Percentiles rank a stretch among this genome's conserved stretches.
Evolutionary conservation across 768 basidiomycete species (phyloP).

Genomic region (Serendipita sp.): DNA sequence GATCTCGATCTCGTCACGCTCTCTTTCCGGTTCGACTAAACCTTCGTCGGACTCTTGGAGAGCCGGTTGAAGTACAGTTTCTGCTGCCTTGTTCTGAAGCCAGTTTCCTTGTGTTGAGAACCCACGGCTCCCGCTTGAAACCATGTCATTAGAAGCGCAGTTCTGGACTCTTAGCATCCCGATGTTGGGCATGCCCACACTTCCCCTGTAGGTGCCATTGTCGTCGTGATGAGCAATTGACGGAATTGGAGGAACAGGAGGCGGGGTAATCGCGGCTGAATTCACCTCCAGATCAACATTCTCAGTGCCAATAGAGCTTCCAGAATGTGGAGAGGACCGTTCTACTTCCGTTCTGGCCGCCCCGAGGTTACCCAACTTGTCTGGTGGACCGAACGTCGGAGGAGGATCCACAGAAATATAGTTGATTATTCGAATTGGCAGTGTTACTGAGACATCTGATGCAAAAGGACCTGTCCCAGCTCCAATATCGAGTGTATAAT

Average conservation of each 20-base stretch:
- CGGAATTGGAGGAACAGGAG: too few species aligned
- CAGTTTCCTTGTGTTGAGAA: not conserved
- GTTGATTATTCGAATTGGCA: conserved; percentile 66
- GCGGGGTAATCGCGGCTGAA: too few species aligned
- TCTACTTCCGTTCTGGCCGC: not conserved
- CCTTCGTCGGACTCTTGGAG: not conserved
- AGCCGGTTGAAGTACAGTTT: not conserved
- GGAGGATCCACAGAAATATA: conserved; percentile 78
- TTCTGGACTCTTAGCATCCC: not conserved
- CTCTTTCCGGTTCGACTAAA: not conserved
- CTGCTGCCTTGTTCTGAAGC: not conserved
- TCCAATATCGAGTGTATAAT: conserved; percentile 51
- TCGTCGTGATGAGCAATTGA: not conserved
- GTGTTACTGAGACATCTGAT: conserved; percentile 46
- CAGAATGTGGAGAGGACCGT: too few species aligned
- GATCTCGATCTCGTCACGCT: not conserved
- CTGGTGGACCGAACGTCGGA: conserved; percentile 18
- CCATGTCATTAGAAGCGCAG: not conserved
- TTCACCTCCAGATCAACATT: too few species aligned
- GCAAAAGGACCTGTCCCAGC: conserved; percentile 41
- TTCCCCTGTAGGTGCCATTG: not conserved
- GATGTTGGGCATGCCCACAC: not conserved
- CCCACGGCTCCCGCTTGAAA: not conserved
- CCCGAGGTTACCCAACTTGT: not conserved
- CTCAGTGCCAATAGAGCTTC: too few species aligned